Percentiles rank a stretch among this genome's conserved stretches.
These are phyloP conservation scores for Suillus hirtellus DNA, from an alignment of 768 basidiomycete genomes.

Conservation along the genomic window DNA sequence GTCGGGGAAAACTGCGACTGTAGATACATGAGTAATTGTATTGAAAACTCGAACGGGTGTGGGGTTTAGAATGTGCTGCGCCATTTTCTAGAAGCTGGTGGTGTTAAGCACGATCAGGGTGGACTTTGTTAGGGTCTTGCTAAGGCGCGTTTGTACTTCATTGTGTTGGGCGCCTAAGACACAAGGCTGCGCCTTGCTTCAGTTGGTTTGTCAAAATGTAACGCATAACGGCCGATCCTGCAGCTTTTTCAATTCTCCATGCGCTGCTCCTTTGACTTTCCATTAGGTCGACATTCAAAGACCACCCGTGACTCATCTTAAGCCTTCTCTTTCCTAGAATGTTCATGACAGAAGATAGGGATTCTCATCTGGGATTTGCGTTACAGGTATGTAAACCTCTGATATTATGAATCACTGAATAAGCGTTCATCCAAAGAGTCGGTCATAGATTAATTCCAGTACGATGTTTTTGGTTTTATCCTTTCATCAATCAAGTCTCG, in stretches of 20 bases:
- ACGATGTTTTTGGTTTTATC: background rate
- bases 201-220: too few relatives aligned
- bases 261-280: background rate
- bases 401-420: background rate
- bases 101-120: background rate
- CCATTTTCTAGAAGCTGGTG: background rate
- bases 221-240: too few relatives aligned
- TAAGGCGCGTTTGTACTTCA: background rate
- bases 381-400: background rate
- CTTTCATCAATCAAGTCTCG: background rate
- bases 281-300: background rate
- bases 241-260: too few relatives aligned
- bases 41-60: background rate
- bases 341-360: background rate
- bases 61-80: background rate
- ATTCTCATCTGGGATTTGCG: background rate
- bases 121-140: background rate
- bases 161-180: background rate
- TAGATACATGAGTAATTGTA: fast-evolving
- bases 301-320: background rate
- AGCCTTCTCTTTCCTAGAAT: background rate
- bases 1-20: background rate
- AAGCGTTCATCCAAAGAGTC: background rate
- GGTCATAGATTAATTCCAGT: background rate
- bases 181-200: background rate